Percentiles rank a stretch among this genome's conserved stretches.
Conservation (phyloP, 2,329 filamentous ascomycete species). For the Phyllosticta capitalensis region DNA sequence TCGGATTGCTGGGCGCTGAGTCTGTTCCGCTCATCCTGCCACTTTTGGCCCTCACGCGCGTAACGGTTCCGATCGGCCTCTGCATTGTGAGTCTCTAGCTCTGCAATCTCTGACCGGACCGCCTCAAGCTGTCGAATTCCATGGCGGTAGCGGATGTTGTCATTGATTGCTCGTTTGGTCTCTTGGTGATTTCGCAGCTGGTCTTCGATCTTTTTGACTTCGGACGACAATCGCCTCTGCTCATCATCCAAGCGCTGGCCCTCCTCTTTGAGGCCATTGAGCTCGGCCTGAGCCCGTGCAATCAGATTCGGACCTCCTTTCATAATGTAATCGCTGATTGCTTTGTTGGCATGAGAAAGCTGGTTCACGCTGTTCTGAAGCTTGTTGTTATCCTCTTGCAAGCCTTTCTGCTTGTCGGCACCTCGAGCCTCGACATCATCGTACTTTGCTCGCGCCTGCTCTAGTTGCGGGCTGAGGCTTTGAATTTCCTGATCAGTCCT, state of each 20-base stretch:
- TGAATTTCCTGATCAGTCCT: constrained; percentile 64
- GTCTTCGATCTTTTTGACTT: constrained; percentile 68
- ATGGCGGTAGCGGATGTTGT: constrained; percentile 81
- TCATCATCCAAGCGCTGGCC: constrained; percentile 59
- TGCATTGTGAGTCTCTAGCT: constrained; percentile 70
- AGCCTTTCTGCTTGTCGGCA: constrained; percentile 59
- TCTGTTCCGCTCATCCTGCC: constrained; percentile 58
- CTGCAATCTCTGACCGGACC: constrained; percentile 59
- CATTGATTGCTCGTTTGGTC: constrained; percentile 75
- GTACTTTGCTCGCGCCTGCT: constrained; percentile 63
- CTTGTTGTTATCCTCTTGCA: constrained; percentile 60
- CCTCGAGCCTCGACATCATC: constrained; percentile 68
- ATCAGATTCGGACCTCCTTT: constrained; percentile 66
- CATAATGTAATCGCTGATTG: constrained; percentile 72
- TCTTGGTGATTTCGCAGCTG: constrained; percentile 70
- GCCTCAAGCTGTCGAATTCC: constrained; percentile 58
- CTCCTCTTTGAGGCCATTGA: constrained; percentile 56
- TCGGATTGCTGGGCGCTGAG: constrained; percentile 64
- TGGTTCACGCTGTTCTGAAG: constrained; percentile 68
- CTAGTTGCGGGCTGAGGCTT: constrained; percentile 63
- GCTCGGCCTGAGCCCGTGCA: constrained; percentile 57
- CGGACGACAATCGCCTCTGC: constrained; percentile 54
- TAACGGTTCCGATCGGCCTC: constrained; percentile 73
- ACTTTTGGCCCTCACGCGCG: constrained; percentile 55
- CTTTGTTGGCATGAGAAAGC: constrained; percentile 62